phyloP scores from a whole-genome alignment of 2,329 filamentous ascomycete species.

The Diplodia sapinea region DNA sequence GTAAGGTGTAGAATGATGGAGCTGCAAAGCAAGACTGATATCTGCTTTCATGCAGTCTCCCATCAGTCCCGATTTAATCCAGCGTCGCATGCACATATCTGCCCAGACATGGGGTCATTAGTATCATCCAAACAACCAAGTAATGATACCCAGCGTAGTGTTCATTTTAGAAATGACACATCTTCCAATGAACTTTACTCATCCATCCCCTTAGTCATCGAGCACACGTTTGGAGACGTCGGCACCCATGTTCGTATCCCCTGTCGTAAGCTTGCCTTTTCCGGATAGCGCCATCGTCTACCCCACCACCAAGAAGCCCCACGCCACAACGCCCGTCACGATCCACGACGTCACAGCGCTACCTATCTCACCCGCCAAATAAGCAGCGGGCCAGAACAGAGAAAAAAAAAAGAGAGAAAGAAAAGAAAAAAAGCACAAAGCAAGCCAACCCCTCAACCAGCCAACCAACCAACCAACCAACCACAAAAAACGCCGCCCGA shows the following conservation, averaged over 20 bases:
- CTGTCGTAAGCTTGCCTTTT: slow-evolving; percentile 16
- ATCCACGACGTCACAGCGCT: not conserved
- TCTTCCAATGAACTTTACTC: not conserved
- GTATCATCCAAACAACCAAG: too few species aligned
- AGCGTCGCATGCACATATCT: too few species aligned
- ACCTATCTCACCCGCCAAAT: not conserved
- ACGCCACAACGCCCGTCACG: not conserved
- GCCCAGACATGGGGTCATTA: too few species aligned
- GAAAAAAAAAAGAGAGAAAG: too few species aligned
- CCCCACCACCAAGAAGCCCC: not conserved
- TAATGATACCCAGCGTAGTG: not conserved
- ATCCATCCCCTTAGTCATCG: not conserved
- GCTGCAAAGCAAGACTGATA: not conserved
- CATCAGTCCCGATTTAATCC: too few species aligned
- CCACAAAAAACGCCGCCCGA: not conserved
- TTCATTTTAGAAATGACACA: not conserved
- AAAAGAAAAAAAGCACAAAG: not conserved
- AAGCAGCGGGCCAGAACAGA: too few species aligned
- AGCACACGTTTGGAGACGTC: not conserved
- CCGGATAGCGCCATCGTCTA: not conserved
- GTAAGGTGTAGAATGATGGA: slow-evolving; percentile 25
- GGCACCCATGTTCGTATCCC: not conserved
- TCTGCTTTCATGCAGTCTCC: too few species aligned
- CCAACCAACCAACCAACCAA: not conserved
- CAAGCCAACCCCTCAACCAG: not conserved